Conservation (phyloP, 2,329 filamentous ascomycete species). For the Sclerotiophoma versabilis region DNA sequence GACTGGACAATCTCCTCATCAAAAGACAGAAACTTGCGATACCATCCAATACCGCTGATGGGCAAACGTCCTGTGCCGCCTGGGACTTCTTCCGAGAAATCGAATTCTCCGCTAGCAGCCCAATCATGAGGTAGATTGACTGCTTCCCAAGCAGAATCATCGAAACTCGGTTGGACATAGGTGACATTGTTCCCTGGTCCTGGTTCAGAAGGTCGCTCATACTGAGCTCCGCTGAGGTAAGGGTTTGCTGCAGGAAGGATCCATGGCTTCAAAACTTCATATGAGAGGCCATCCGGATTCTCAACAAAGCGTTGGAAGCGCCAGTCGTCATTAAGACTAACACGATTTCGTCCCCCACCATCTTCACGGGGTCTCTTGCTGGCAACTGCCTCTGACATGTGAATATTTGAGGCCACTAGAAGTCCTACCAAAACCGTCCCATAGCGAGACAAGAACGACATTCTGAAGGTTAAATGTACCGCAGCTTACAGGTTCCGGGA, state of each 20-base stretch:
- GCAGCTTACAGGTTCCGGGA: neutral
- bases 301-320: slow-evolving; percentile 48
- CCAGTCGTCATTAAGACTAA: slow-evolving; percentile 50
- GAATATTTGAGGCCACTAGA: slow-evolving; percentile 14
- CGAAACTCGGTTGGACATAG: slow-evolving; percentile 46
- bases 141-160: slow-evolving; percentile 54
- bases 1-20: slow-evolving; percentile 31
- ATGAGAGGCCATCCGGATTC: slow-evolving; percentile 50
- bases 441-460: slow-evolving; percentile 14
- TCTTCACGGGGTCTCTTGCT: slow-evolving; percentile 6
- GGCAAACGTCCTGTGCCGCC: slow-evolving; percentile 58
- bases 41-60: slow-evolving; percentile 63
- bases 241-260: slow-evolving; percentile 54
- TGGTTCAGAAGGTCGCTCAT: slow-evolving; percentile 42
- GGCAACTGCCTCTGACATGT: slow-evolving; percentile 12
- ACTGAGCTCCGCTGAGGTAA: slow-evolving; percentile 47
- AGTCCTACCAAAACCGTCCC: slow-evolving; percentile 20
- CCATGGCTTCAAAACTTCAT: slow-evolving; percentile 51
- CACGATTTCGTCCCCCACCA: slow-evolving; percentile 31
- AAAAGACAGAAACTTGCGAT: slow-evolving; percentile 53
- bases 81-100: slow-evolving; percentile 38
- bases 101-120: slow-evolving; percentile 58
- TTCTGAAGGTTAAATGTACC: neutral
- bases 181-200: slow-evolving; percentile 39
- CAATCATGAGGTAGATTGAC: slow-evolving; percentile 59